Base-by-base conservation (phyloP, 2,329 filamentous ascomycete species). In the Microsporum audouinii region DNA sequence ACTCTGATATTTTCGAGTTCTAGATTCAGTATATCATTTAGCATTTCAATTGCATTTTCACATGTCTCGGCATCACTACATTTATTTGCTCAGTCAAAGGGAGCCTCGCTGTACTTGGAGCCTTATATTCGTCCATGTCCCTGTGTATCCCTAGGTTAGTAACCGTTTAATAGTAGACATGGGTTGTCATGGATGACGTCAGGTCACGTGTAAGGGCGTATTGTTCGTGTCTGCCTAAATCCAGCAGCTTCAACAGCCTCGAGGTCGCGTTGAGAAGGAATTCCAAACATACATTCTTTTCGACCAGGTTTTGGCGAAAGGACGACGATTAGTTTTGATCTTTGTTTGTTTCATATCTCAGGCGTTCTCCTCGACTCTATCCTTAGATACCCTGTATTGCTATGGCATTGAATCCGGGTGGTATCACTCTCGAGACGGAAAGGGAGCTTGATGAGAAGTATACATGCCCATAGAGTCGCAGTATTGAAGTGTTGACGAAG, bases 391-490 rank as follows among this genome's bases (percentile, higher is more conserved):
- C 31, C 17, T 34, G 3, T 2, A 5, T 12, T n/a, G n/a, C 12
- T 5, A 55, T 60, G 45, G 47, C 55, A 10, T 53, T 33, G 23
- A 34, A 59, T 12, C 17, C 57, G 31, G 36, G 8, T 29, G 33
- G 12, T 33, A 39, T 31, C 49, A 17, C 39, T 5, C 14, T 45
- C 7, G 60, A 65, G 64, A 75, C 70, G 8, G 72, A 77, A 63
- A 72, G 77, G 65, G 77, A 80, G 60, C 72, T 83, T 23, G 75
- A 82, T 65, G 74, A 77, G 59, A 82, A 82, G 71, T 79, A 65
- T 61, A 66, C 47, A n/a, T 29, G 6, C 23, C 31, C 23, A 3
- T 29, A 5, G 7, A 43, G 39, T 38, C 33, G 7, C 8, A 8
- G 10, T 2, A 39, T 14, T 33, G 7, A 29, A 33, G 49, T 7